Base-by-base conservation (phyloP, 441 rosid species). In the Populus hybrid region DNA sequence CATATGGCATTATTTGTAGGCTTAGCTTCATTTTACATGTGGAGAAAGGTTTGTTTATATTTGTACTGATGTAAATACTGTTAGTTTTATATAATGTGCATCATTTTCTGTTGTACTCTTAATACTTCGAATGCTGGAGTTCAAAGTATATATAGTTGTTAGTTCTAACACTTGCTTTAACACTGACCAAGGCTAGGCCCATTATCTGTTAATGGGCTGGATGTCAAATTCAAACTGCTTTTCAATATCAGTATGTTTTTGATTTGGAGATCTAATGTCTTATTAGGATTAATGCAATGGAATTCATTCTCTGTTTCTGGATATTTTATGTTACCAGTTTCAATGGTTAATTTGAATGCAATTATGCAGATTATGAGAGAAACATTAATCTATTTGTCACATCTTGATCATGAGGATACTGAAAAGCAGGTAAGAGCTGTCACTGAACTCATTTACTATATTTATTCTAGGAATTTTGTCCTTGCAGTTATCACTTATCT, bases 391-490 rank as follows among this genome's bases (percentile, higher is more conserved):
- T 97, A 97, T 86, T 83, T 97, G 77, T 89, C 99, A 70, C 98
- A 97, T 84, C 97, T 97, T 77, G 99, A 97, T 80, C 99, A 97
- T 28, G 99, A 95, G 21, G 99, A 97, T 85, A 97, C 99, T 35
- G 99, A 97, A 88, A 94, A 93, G 81, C 98, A 93, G 98, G 99
- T 97, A 87, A 40, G 10, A 26, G 64, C 34, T 70, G 36, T 73
- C 46, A 46, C 26, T 42, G 14, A 2, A 30, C 67, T 30, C 21
- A 32, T 72, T 5, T 3, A 46, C 16, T 18, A 11, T 70, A 34
- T 70, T 70, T 70, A 40, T 35, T 38, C 8, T 21, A 21, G 26
- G 30, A 42, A 70, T 53, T 14, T 53, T 53, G 32, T 70, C 28
- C 23, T 38, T 35, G 72, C 26, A 19, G 57, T 12, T 16, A 3